Evolutionary conservation across 176 grass and related monocot species (phyloP).

Genomic region (Thinopyrum elongatum): DNA sequence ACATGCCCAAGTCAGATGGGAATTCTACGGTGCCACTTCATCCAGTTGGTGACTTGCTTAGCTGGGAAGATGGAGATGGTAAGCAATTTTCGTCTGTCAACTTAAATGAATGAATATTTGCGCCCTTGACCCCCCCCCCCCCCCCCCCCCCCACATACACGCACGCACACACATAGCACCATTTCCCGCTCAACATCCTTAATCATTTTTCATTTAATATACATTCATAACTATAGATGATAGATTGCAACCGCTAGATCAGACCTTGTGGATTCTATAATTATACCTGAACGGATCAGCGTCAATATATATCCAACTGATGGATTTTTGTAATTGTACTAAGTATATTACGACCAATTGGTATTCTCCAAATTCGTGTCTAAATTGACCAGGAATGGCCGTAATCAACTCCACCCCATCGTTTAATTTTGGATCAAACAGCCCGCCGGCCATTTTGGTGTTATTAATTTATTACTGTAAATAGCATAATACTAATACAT

Average conservation of each 20-base stretch:
- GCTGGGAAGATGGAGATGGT: slow-evolving; percentile 68
- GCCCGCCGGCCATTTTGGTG: background rate
- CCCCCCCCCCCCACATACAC: background rate
- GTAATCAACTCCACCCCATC: background rate
- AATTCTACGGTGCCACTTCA: slow-evolving; percentile 26
- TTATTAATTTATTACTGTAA: background rate
- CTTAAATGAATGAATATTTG: slow-evolving; percentile 25
- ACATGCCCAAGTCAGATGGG: slow-evolving; percentile 13
- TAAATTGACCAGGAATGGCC: background rate
- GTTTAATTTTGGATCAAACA: background rate
- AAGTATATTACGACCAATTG: background rate
- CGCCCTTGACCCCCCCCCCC: background rate
- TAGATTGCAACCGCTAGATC: no score
- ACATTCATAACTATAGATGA: no score
- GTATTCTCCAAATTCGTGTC: background rate
- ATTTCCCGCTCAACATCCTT: background rate
- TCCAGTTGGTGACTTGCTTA: slow-evolving; percentile 53
- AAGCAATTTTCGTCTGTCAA: slow-evolving; percentile 28
- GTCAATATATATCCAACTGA: background rate
- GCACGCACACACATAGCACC: background rate
- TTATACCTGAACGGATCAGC: background rate
- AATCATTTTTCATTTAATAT: no score
- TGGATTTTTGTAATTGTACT: background rate
- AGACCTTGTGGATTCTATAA: no score
- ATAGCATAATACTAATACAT: background rate